phyloP scores from a whole-genome alignment of 805 yeast genomes.

The Candida ascalaphidarum region DNA sequence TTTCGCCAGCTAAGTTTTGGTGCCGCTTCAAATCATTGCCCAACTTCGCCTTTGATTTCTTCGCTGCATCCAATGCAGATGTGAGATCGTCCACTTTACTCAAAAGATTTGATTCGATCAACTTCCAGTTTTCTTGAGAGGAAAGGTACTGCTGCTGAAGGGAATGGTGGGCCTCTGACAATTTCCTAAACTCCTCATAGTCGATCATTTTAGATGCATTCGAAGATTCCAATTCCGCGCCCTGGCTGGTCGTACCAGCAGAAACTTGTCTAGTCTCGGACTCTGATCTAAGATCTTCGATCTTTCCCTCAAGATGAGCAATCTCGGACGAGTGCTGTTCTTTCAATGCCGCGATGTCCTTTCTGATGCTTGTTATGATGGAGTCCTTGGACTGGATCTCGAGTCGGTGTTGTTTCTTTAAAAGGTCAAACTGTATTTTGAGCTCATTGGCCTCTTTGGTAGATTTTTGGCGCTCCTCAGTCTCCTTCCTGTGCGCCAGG shows the following conservation, averaged over 20 bases:
- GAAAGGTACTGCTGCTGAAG: slow-evolving; percentile 65
- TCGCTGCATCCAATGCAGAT: slow-evolving; percentile 17
- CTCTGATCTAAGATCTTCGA: slow-evolving; percentile 60
- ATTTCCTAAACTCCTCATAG: slow-evolving; percentile 34
- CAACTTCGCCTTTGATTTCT: slow-evolving; percentile 15
- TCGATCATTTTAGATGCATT: slow-evolving; percentile 19
- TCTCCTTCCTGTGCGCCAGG: slow-evolving; percentile 12
- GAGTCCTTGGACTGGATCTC: slow-evolving; percentile 25
- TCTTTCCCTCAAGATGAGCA: slow-evolving; percentile 53
- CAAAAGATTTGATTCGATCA: slow-evolving; percentile 62
- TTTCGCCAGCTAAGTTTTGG: slow-evolving; percentile 5
- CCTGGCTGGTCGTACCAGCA: not conserved
- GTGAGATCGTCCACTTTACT: slow-evolving; percentile 32
- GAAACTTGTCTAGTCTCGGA: slow-evolving; percentile 32
- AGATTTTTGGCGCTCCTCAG: slow-evolving; percentile 14
- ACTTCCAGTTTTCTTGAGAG: slow-evolving; percentile 76
- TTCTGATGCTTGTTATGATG: slow-evolving; percentile 20
- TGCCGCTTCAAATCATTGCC: slow-evolving; percentile 26
- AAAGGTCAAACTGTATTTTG: slow-evolving; percentile 16
- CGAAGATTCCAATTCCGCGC: slow-evolving; percentile 1
- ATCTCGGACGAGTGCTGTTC: slow-evolving; percentile 37
- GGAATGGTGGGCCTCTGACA: slow-evolving; percentile 41
- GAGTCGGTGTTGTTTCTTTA: slow-evolving; percentile 13
- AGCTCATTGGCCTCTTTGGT: slow-evolving; percentile 19
- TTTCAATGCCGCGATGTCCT: slow-evolving; percentile 23